phyloP scores from a whole-genome alignment of 371 early-diverging fungal genomes.

The Syncephalastrum contaminatum region DNA sequence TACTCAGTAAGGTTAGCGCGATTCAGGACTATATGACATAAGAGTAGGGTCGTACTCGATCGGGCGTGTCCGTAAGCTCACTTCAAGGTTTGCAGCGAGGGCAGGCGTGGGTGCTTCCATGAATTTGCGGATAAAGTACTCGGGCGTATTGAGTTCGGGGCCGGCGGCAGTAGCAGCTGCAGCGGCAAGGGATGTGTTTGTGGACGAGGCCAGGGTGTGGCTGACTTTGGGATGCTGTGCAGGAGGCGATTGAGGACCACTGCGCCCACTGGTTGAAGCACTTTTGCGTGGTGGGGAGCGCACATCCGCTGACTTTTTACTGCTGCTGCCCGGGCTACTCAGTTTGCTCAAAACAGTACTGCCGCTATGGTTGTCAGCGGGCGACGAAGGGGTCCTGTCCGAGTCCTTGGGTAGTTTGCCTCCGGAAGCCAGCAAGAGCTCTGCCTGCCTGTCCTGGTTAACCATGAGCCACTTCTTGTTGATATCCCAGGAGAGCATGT shows the following conservation, averaged over 20 bases:
- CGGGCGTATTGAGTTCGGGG: slow-evolving; percentile 36
- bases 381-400: background rate
- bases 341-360: too few relatives aligned
- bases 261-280: too few relatives aligned
- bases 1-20: slow-evolving; percentile 8
- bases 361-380: background rate
- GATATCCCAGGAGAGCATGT: slow-evolving; percentile 30
- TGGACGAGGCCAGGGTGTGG: slow-evolving; percentile 1
- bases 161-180: slow-evolving; percentile 17
- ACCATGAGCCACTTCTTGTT: slow-evolving; percentile 51
- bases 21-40: too few relatives aligned
- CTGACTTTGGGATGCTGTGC: background rate
- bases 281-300: too few relatives aligned
- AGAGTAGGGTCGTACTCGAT: slow-evolving; percentile 29
- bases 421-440: slow-evolving; percentile 18
- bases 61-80: slow-evolving; percentile 43
- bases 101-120: slow-evolving; percentile 46
- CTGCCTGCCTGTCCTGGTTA: slow-evolving; percentile 40
- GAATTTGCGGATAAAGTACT: slow-evolving; percentile 43
- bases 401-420: slow-evolving; percentile 9
- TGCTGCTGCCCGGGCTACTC: too few relatives aligned
- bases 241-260: too few relatives aligned
- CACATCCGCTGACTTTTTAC: too few relatives aligned
- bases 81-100: slow-evolving; percentile 40
- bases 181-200: slow-evolving; percentile 7